Percentiles rank a stretch among this genome's conserved stretches.
phyloP scores from a whole-genome alignment of 2,329 filamentous ascomycete species.

The Leptographium wingfieldii region DNA sequence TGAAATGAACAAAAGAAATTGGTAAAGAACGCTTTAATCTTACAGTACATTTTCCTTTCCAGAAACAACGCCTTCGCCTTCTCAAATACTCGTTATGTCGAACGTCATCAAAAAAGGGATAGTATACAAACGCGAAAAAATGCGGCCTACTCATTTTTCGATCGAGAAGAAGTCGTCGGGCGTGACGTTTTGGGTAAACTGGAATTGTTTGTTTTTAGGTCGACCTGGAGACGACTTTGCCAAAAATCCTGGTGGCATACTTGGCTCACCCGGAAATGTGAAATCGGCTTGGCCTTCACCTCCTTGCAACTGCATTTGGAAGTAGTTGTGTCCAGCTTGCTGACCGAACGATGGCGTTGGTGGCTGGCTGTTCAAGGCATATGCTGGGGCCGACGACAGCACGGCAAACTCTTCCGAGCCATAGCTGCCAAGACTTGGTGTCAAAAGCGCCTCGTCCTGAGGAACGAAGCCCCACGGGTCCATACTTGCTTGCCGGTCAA shows the following conservation, averaged over 20 bases:
- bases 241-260: slow-evolving; percentile 20
- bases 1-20: background rate
- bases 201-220: slow-evolving; percentile 27
- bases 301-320: slow-evolving; percentile 16
- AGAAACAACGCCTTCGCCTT: background rate
- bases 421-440: slow-evolving; percentile 32
- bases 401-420: slow-evolving; percentile 32
- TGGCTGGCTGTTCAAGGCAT: slow-evolving; percentile 35
- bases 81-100: background rate
- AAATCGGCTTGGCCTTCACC: slow-evolving; percentile 30
- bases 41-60: background rate
- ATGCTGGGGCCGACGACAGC: slow-evolving; percentile 27
- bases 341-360: slow-evolving; percentile 36
- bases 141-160: slow-evolving; percentile 2
- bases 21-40: background rate
- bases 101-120: background rate
- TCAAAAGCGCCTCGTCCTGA: slow-evolving; percentile 35
- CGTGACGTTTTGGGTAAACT: slow-evolving; percentile 33
- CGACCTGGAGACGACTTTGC: slow-evolving; percentile 24
- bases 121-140: background rate
- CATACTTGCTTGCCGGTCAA: background rate
- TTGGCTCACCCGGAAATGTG: slow-evolving; percentile 36
- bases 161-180: slow-evolving; percentile 25
- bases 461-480: slow-evolving; percentile 21
- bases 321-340: slow-evolving; percentile 29